Percentiles rank a stretch among this genome's conserved stretches.
Conservation (phyloP, 176 grass and related monocot genomes). For the Themeda triandra region DNA sequence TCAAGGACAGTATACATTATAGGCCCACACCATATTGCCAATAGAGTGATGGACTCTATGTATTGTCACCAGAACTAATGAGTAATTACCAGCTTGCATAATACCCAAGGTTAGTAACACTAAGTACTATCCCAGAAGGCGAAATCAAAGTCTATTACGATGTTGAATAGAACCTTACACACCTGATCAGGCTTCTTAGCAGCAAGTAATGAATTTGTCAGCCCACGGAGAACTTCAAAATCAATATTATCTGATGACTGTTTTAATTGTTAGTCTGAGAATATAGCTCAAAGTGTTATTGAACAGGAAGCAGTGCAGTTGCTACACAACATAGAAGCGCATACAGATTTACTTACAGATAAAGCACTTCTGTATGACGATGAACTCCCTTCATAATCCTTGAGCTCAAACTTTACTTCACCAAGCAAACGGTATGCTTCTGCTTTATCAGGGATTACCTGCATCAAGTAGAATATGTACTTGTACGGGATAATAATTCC, state of each 20-base stretch:
- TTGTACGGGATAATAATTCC: conserved; percentile 28
- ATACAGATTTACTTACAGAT: conserved; percentile 50
- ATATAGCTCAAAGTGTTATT: neutral
- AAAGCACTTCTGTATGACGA: conserved; percentile 66
- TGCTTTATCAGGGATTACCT: conserved; percentile 80
- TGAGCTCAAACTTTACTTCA: conserved; percentile 94
- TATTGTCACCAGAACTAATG: neutral
- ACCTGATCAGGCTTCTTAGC: conserved; percentile 84
- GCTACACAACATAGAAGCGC: neutral
- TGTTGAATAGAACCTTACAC: neutral
- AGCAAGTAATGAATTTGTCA: conserved; percentile 88
- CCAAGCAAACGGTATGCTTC: conserved; percentile 86
- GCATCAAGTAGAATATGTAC: conserved; percentile 30
- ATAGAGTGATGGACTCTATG: neutral
- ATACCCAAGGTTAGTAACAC: neutral
- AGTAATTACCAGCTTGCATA: neutral
- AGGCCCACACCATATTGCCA: neutral
- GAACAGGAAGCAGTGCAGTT: neutral
- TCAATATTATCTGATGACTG: conserved; percentile 75
- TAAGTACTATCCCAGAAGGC: neutral
- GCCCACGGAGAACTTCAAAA: conserved; percentile 82
- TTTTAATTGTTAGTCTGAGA: conserved; percentile 24
- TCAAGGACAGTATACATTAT: neutral
- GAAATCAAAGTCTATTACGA: neutral
- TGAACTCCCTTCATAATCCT: conserved; percentile 85